phyloP scores from a whole-genome alignment of 192 early-diverging fungal species.

The Podila epigama region DNA sequence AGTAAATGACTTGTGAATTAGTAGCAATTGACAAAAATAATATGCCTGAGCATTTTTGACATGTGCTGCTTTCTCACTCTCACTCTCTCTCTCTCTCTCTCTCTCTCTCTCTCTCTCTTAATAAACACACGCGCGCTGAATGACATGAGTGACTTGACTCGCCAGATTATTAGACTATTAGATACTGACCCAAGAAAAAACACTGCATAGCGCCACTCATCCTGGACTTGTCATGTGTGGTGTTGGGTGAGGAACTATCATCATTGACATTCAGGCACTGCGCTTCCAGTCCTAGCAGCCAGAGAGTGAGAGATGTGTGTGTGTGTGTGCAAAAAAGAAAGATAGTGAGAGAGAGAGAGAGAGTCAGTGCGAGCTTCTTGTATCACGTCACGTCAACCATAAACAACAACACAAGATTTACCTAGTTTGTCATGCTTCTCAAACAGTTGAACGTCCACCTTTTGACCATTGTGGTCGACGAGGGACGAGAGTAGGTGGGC shows the following conservation, averaged over 20 bases:
- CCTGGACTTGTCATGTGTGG: not conserved
- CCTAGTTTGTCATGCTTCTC: slow-evolving; percentile 57
- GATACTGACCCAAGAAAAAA: not conserved
- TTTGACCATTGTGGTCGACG: slow-evolving; percentile 19
- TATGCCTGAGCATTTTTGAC: not conserved
- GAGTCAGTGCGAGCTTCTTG: too few relatives aligned
- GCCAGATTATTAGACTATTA: not conserved
- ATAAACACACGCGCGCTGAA: not conserved
- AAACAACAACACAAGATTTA: too few relatives aligned
- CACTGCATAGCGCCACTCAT: not conserved
- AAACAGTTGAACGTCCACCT: slow-evolving; percentile 56
- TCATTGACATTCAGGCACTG: too few relatives aligned
- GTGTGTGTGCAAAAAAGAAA: too few relatives aligned
- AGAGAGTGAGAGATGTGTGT: too few relatives aligned
- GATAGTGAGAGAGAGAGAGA: too few relatives aligned
- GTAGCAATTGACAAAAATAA: too few relatives aligned
- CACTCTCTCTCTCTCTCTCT: not conserved
- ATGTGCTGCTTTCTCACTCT: not conserved
- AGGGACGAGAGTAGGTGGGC: slow-evolving; percentile 53
- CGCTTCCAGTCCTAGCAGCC: too few relatives aligned
- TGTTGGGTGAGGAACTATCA: not conserved
- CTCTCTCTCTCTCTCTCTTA: not conserved
- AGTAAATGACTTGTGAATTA: too few relatives aligned
- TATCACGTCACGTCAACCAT: too few relatives aligned
- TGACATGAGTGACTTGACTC: not conserved